Conservation (phyloP, 805 yeast species). For the Cyberlindnera saturnus region DNA sequence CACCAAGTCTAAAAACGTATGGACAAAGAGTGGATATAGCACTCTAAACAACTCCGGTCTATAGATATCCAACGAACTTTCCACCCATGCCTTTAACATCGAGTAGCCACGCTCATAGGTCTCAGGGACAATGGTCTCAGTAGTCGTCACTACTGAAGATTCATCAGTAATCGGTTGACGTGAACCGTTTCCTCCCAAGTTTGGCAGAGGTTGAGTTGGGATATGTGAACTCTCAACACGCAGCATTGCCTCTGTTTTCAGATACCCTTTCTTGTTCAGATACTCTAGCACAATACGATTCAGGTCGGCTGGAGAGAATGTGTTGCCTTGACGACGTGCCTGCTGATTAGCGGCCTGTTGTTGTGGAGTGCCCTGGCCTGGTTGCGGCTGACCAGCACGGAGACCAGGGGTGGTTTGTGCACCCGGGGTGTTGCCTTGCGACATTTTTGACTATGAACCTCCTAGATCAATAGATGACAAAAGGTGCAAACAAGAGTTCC, state of each 20-base stretch:
- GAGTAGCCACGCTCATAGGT: constrained; percentile 76
- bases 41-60: constrained; percentile 80
- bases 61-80: constrained; percentile 84
- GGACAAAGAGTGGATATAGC: constrained; percentile 89
- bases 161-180: constrained; percentile 17
- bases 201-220: constrained; percentile 40
- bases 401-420: neutral
- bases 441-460: too few relatives aligned
- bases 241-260: constrained; percentile 88
- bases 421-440: neutral
- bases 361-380: neutral
- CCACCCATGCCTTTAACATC: constrained; percentile 82
- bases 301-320: constrained; percentile 78
- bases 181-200: constrained; percentile 7
- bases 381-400: neutral
- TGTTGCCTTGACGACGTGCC: constrained; percentile 26
- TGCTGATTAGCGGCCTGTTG: constrained; percentile 9
- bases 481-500: too few relatives aligned
- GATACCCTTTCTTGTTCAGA: constrained; percentile 88
- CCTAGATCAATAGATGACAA: too few relatives aligned
- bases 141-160: constrained; percentile 16
- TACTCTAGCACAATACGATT: constrained; percentile 91
- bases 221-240: constrained; percentile 77
- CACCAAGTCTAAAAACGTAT: constrained; percentile 76
- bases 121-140: constrained; percentile 40